Percentiles rank a stretch among this genome's conserved stretches.
phyloP scores from a whole-genome alignment of 441 rosid species.

The Aleurites moluccanus region DNA sequence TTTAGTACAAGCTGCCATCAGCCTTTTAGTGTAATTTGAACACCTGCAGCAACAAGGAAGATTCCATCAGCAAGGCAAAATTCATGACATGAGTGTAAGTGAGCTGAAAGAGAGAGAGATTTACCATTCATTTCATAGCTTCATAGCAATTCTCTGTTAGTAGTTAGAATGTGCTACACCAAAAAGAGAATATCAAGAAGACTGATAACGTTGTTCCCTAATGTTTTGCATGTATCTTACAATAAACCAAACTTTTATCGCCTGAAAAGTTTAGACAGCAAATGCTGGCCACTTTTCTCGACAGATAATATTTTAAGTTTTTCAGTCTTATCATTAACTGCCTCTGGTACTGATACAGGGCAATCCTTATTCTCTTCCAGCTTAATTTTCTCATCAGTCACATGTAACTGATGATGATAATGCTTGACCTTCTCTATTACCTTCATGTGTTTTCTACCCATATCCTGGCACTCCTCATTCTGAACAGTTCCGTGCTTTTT shows the following conservation, averaged over 20 bases:
- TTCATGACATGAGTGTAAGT: background rate
- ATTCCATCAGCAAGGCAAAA: background rate
- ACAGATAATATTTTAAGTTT: background rate
- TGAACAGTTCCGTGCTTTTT: slow-evolving; percentile 5
- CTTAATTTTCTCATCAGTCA: slow-evolving; percentile 6
- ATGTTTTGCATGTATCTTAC: background rate
- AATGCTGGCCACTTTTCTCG: slow-evolving; percentile 5
- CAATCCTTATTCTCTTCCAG: slow-evolving; percentile 15
- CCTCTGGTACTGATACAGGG: slow-evolving; percentile 5
- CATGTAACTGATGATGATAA: background rate
- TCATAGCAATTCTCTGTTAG: background rate
- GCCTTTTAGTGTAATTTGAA: background rate
- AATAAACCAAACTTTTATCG: slow-evolving; percentile 8
- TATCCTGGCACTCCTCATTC: slow-evolving; percentile 8
- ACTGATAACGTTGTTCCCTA: background rate
- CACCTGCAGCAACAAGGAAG: background rate
- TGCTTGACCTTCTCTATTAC: slow-evolving; percentile 4
- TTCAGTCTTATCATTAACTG: slow-evolving; percentile 11
- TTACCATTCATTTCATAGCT: slow-evolving; percentile 10
- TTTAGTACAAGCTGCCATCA: background rate
- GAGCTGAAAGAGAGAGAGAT: background rate
- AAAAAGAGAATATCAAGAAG: background rate
- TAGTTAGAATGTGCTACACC: background rate
- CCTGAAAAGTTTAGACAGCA: slow-evolving; percentile 39
- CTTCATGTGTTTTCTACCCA: slow-evolving; percentile 17